These are phyloP conservation scores for Nicotiana sylvestris DNA, from an alignment of 257 asterid genomes.

Conservation along the genomic window DNA sequence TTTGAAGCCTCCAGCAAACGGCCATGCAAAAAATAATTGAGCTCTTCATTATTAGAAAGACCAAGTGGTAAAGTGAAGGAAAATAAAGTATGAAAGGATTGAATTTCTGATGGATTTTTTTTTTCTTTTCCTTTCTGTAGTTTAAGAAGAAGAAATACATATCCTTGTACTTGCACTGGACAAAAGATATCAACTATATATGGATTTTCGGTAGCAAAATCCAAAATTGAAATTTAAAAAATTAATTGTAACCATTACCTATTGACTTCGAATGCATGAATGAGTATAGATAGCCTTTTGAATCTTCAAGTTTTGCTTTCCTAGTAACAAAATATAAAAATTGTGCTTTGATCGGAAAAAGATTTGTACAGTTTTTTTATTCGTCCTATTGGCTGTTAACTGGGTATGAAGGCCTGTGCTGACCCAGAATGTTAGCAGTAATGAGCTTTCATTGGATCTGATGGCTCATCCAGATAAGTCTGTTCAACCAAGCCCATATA, in stretches of 20 bases:
- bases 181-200: neutral
- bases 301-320: too few relatives aligned
- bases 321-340: too few relatives aligned
- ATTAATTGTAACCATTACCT: neutral
- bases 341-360: neutral
- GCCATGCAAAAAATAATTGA: constrained; percentile 13
- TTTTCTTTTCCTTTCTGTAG: neutral
- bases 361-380: neutral
- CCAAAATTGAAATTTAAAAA: neutral
- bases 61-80: neutral
- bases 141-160: neutral
- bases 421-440: neutral
- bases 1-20: constrained; percentile 30
- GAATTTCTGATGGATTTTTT: neutral
- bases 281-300: too few relatives aligned
- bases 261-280: neutral
- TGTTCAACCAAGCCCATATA: neutral
- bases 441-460: too few relatives aligned
- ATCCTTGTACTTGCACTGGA: neutral
- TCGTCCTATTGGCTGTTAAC: too few relatives aligned
- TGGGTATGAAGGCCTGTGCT: neutral
- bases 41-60: neutral
- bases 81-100: neutral
- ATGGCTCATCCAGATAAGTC: too few relatives aligned
- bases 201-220: neutral